Evolutionary conservation across 768 basidiomycete species (phyloP), one percentile per base, ranked within the genome.

Genomic region (Boletus subcaerulescens): DNA sequence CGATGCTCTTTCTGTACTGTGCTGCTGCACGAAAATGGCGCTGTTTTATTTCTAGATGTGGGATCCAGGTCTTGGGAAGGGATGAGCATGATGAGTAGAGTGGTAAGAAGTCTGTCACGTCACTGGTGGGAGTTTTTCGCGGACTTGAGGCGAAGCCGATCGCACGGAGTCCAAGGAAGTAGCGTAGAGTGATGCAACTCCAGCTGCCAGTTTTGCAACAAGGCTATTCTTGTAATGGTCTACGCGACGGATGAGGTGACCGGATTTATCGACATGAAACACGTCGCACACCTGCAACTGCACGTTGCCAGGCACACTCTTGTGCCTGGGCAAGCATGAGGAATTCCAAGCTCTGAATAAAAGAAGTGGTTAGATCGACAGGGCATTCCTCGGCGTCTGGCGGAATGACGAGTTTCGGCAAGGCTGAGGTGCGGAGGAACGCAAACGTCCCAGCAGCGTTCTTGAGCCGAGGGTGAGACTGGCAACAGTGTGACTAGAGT

Each of bases 221-320:
- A 93, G 74, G 1, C 82, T 85, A 62, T 94, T 93, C 74, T 90
- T 94, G 66, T 82, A 85, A 62, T 82, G 81, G 65, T 81, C 84
- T 84, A 18, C 33, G 48, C 33, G 50, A 12, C 8, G 5, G 51
- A 35, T 52, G 40, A 46, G 45, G 24, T 5, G 36, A 36, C 12
- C 24, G 38, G 31, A n/a, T 12, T 1, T 7, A 31, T 38, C 15
- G 12, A 33, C 3, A 17, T 36, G 46, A 46, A 29, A 40, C 36
- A 17, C 12, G 42, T 11, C 3, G 62, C 67, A 62, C 62, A 92
- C 93, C 90, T 55, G 91, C 72, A 65, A 88, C 86, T 15, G 94
- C 94, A 60, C 88, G 82, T 67, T 96, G 94, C 95, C 95, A 98
- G 40, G 86, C 92, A 66, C 92, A 96, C 73, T 99, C 97, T 61